phyloP scores from a whole-genome alignment of 306 rosid genomes.

The Corylus heterophylla region DNA sequence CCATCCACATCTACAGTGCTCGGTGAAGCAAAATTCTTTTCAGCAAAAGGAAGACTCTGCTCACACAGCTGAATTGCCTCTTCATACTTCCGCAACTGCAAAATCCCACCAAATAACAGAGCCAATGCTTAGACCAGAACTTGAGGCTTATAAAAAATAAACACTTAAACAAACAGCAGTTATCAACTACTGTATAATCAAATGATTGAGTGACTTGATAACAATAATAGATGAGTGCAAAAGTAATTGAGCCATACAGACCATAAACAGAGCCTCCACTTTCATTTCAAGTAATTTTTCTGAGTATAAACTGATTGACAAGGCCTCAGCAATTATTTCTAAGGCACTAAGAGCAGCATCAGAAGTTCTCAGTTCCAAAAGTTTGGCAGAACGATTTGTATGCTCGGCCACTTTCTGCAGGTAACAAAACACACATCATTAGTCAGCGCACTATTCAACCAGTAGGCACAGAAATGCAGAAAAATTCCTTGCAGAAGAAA shows the following conservation, averaged over 20 bases:
- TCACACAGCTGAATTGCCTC: slow-evolving; percentile 77
- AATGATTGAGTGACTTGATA: neutral
- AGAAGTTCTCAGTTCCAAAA: slow-evolving; percentile 61
- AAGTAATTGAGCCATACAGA: slow-evolving; percentile 36
- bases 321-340: slow-evolving; percentile 61
- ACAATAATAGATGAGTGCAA: slow-evolving; percentile 14
- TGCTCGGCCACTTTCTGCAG: slow-evolving; percentile 68
- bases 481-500: neutral
- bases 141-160: neutral
- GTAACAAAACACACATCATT: slow-evolving; percentile 24
- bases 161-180: slow-evolving; percentile 9
- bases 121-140: slow-evolving; percentile 7
- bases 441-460: slow-evolving; percentile 22
- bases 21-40: slow-evolving; percentile 51
- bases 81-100: slow-evolving; percentile 74
- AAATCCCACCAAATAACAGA: slow-evolving; percentile 29
- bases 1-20: slow-evolving; percentile 31
- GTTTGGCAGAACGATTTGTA: slow-evolving; percentile 50
- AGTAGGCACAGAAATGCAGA: neutral
- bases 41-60: slow-evolving; percentile 69
- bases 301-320: slow-evolving; percentile 69
- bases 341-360: slow-evolving; percentile 71
- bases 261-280: slow-evolving; percentile 83
- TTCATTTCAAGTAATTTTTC: slow-evolving; percentile 88
- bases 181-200: slow-evolving; percentile 23